Percentiles rank a stretch among this genome's conserved stretches.
Conservation (phyloP, 2,329 filamentous ascomycete genomes). For the Fusarium tuaranense region DNA sequence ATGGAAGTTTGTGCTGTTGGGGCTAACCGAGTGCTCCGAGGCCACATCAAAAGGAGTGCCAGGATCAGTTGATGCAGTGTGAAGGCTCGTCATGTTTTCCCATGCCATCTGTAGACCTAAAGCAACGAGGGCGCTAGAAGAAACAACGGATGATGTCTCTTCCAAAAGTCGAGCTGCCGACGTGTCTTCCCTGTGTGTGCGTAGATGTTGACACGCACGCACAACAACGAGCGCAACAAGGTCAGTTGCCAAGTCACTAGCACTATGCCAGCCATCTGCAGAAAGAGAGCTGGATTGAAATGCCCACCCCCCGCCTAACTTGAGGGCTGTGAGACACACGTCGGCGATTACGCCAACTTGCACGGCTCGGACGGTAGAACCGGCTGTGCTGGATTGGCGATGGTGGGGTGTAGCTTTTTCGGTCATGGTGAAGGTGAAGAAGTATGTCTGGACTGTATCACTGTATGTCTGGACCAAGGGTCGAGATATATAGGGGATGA, state of each 20-base stretch:
- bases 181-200: background rate
- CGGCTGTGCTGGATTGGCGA: too few relatives aligned
- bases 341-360: background rate
- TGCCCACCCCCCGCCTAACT: background rate
- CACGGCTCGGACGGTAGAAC: background rate
- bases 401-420: background rate
- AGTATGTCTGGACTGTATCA: background rate
- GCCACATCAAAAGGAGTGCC: background rate
- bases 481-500: background rate
- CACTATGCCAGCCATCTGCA: background rate
- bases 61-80: background rate
- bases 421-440: background rate
- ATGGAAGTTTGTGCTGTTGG: background rate
- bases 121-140: background rate
- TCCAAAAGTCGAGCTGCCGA: background rate
- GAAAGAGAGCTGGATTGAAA: background rate
- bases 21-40: background rate
- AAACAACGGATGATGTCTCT: background rate
- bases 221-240: background rate
- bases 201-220: background rate
- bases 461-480: background rate
- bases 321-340: background rate
- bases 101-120: background rate
- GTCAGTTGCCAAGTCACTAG: background rate
- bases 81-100: background rate